Base-by-base conservation (phyloP, 768 basidiomycete species). In the Trametes sanguinea region DNA sequence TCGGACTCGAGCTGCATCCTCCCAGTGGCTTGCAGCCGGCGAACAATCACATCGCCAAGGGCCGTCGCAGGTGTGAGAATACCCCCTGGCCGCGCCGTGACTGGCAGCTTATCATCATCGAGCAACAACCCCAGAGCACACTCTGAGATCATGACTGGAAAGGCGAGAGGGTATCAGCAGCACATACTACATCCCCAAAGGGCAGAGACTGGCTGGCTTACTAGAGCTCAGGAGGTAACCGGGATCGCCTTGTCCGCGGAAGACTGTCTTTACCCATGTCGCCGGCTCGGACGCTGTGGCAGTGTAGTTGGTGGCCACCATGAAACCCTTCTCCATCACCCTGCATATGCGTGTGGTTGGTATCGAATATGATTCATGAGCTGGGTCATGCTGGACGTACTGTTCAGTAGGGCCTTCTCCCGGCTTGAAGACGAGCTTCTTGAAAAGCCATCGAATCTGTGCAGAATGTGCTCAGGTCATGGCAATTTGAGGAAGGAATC, bases 41-140 rank as follows among this genome's bases (percentile, higher is more conserved):
- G 80, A 35, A 94, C 76, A 39, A 95, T 73, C 6, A 85, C 83
- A 62, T 90, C 85, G 14, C 94, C 95, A 60, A 96, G 81, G 1
- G 91, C 95, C 4, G 84, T 85, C 73, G 88, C 83, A 0, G 95
- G 88, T 1, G 95, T 98, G 51, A 97, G 77, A 2, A 95, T 75
- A 1, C 95, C 94, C 10, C 94, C 95, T 47, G 78, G 73, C 51
- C 76, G 78, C 3, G 83, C 87, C 6, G 87, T 71, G 1, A 77
- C 65, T 0, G 92, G 83, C 2, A 94, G 81, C 4, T 76, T 71
- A 14, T 76, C 78, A 16, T 82, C 76, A 33, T 85, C 79, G 2
- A 90, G 75, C n/a, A 88, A 76, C 52, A 95, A 76, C 16, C 82
- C 35, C 81, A 57, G 39, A 65, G 57, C n/a, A 16, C 29, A 48